phyloP scores from a whole-genome alignment of 768 basidiomycete species.

The Lactarius psammicola region DNA sequence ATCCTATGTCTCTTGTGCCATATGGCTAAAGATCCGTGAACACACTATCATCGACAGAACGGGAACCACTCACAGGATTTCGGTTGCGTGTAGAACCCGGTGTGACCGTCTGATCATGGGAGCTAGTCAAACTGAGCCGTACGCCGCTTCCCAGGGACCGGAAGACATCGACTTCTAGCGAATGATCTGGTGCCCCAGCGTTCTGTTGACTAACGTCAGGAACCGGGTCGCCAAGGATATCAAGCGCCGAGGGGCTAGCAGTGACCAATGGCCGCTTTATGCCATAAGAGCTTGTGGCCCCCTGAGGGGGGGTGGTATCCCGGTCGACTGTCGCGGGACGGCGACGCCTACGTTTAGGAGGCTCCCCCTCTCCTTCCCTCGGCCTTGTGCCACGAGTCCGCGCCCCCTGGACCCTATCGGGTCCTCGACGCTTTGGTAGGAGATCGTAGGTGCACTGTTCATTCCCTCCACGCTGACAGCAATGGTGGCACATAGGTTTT shows the following conservation, averaged over 20 bases:
- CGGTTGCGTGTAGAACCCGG: neutral
- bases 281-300: slow-evolving; percentile 7
- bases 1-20: neutral
- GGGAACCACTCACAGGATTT: neutral
- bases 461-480: slow-evolving; percentile 46
- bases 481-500: slow-evolving; percentile 75
- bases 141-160: neutral
- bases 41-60: neutral
- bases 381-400: slow-evolving; percentile 57
- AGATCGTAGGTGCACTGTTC: slow-evolving; percentile 64
- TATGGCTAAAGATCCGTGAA: slow-evolving; percentile 5
- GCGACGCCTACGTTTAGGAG: slow-evolving; percentile 29
- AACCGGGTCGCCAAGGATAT: slow-evolving; percentile 3
- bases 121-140: neutral
- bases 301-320: slow-evolving; percentile 3
- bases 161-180: neutral
- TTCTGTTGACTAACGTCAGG: neutral
- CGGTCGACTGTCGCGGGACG: slow-evolving; percentile 9
- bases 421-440: slow-evolving; percentile 74
- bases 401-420: slow-evolving; percentile 77
- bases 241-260: neutral
- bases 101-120: neutral
- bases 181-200: neutral
- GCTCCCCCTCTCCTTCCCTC: slow-evolving; percentile 38
- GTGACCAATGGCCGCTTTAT: neutral